These are phyloP conservation scores for Suillus plorans DNA, from an alignment of 768 basidiomycete genomes.

Conservation along the genomic window DNA sequence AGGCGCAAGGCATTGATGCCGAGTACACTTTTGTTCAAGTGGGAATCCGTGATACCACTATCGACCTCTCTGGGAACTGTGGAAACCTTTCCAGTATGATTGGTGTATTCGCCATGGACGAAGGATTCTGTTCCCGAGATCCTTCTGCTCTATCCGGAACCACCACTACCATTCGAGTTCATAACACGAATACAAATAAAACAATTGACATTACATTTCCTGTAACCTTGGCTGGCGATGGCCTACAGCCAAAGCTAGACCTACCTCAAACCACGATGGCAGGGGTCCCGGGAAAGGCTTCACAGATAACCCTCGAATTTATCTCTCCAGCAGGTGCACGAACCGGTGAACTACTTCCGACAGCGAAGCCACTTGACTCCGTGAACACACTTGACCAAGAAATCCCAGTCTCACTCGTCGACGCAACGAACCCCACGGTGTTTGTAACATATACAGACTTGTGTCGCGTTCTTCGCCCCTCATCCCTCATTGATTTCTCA, in stretches of 20 bases:
- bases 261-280: conserved; percentile 56
- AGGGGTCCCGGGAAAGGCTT: conserved; percentile 66
- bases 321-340: conserved; percentile 64
- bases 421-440: conserved; percentile 76
- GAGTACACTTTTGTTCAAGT: conserved; percentile 74
- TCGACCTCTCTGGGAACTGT: conserved; percentile 76
- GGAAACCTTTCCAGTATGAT: conserved; percentile 75
- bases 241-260: conserved; percentile 39
- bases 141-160: conserved; percentile 5
- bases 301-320: conserved; percentile 66
- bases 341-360: conserved; percentile 70
- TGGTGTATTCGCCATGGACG: conserved; percentile 71
- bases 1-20: conserved; percentile 48
- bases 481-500: conserved; percentile 7
- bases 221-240: conserved; percentile 26
- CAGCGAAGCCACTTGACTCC: conserved; percentile 47
- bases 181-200: conserved; percentile 75
- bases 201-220: conserved; percentile 70
- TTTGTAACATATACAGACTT: conserved; percentile 54
- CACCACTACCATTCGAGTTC: conserved; percentile 50
- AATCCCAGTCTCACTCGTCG: conserved; percentile 55
- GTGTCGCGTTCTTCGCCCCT: conserved; percentile 27
- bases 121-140: conserved; percentile 46
- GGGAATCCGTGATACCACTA: conserved; percentile 53
- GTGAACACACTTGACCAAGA: conserved; percentile 34